Conservation (phyloP, 1,139 yeast genomes). For the Candida buenavistaensis region DNA sequence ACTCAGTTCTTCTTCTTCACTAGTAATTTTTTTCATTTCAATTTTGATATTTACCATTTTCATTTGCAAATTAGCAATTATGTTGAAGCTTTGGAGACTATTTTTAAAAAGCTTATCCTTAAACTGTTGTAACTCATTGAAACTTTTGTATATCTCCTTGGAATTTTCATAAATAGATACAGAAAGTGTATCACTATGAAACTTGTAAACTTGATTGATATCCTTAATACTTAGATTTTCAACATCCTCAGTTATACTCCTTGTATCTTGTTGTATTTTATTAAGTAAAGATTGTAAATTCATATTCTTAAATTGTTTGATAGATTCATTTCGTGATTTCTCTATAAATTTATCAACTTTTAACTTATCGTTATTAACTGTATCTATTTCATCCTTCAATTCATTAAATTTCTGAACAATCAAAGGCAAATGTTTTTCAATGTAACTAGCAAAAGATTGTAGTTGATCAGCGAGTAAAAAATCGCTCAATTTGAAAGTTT, state of each 20-base stretch:
- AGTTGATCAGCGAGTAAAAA: slow-evolving; percentile 29
- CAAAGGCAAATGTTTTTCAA: slow-evolving; percentile 29
- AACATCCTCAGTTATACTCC: slow-evolving; percentile 17
- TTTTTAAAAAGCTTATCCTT: slow-evolving; percentile 24
- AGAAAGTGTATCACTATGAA: slow-evolving; percentile 18
- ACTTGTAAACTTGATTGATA: slow-evolving; percentile 16
- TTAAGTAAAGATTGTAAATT: slow-evolving; percentile 10
- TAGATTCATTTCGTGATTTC: slow-evolving; percentile 34
- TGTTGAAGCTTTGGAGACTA: slow-evolving; percentile 28
- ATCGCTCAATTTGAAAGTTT: slow-evolving; percentile 20
- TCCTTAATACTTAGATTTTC: slow-evolving; percentile 16
- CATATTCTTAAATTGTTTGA: slow-evolving; percentile 26
- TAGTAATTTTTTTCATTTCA: slow-evolving; percentile 24
- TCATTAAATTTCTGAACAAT: slow-evolving; percentile 39
- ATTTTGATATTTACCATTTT: slow-evolving; percentile 35
- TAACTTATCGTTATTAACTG: slow-evolving; percentile 28
- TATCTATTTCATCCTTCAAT: slow-evolving; percentile 31
- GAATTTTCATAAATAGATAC: slow-evolving; percentile 17
- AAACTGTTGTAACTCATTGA: slow-evolving; percentile 23
- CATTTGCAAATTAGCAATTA: slow-evolving; percentile 42
- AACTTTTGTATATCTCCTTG: slow-evolving; percentile 15
- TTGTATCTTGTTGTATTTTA: slow-evolving; percentile 5
- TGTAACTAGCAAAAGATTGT: slow-evolving; percentile 21
- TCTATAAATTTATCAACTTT: slow-evolving; percentile 35
- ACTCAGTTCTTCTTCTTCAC: slow-evolving; percentile 9